Evolutionary conservation across 306 rosid genomes (phyloP), one percentile per base, ranked within the genome.

Genomic region (Purshia tridentata): DNA sequence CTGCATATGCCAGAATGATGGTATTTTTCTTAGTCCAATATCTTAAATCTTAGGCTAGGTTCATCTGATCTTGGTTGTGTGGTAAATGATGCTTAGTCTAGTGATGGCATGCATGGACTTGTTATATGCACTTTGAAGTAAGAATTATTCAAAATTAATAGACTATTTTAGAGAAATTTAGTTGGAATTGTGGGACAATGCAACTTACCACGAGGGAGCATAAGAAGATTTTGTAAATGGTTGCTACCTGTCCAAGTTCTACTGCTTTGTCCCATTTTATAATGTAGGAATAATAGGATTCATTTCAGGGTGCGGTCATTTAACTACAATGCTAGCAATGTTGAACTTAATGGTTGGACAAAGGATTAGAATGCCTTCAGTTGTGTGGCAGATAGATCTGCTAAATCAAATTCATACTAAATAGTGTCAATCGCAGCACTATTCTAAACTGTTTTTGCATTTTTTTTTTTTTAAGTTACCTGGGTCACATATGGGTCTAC

Each of bases 1-100:
- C 99, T 5, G 93, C 99, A 44, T 95, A 95, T 84, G 99, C 99
- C 19, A 88, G 99, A 87, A 95, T 95, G 97, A 95, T 95, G 99
- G 99, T 91, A 87, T 68, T 56, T 48, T 61, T 42, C 51, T 63
- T 68, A 19, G 47, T 71, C 67, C 56, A 71, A 23, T 4, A 23
- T 71, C 45, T 56, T 71, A 9, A 70, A 54, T 14, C 50, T 52
- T 19, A 52, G n/a, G 39, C 59, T 37, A 35, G 13, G 45, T 6
- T 18, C 10, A 52, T 54, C 52, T 29, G 55, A 23, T 22, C 56
- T 20, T 65, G 4, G 19, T n/a, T 52, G 54, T 50, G 40, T 23
- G 20, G 13, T 62, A 49, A 35, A 13, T 14, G 8, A 19, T 53
- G 5, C 37, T 53, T 74, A 65, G 13, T 64, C n/a, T 10, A 14